phyloP scores from a whole-genome alignment of 2,329 filamentous ascomycete species.

The Cytospora schulzeri region DNA sequence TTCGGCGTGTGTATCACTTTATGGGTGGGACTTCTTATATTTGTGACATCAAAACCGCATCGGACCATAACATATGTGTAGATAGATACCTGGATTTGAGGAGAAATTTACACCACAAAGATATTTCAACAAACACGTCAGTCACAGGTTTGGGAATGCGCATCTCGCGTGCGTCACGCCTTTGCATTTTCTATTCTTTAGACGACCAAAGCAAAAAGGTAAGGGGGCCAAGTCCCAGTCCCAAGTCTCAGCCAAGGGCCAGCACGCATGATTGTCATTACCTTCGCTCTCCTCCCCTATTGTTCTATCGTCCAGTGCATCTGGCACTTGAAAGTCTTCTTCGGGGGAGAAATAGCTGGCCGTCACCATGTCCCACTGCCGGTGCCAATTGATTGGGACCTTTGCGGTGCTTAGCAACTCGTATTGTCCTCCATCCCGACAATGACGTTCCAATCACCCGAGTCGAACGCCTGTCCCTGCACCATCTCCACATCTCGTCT shows the following conservation, averaged over 20 bases:
- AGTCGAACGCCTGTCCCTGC: slow-evolving; percentile 15
- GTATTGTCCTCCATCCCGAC: not conserved
- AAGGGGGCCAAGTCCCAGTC: not conserved
- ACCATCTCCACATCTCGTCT: not conserved
- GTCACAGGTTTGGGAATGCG: not conserved
- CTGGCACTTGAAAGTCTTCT: not conserved
- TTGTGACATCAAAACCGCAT: not conserved
- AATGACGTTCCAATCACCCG: slow-evolving; percentile 12
- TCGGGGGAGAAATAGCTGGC: not conserved
- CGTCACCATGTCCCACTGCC: not conserved
- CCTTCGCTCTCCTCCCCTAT: not conserved
- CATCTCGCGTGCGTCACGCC: not conserved
- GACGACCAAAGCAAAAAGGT: not conserved
- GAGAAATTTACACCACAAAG: not conserved
- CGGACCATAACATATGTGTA: not conserved
- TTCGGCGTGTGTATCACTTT: not conserved
- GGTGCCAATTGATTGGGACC: not conserved
- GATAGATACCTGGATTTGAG: not conserved
- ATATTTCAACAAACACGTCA: not conserved
- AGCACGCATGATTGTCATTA: not conserved
- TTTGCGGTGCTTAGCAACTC: not conserved
- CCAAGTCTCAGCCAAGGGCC: not conserved
- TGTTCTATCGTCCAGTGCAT: too few species aligned
- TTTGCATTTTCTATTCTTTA: not conserved
- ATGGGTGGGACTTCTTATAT: not conserved